Evolutionary conservation across 176 grass and related monocot genomes (phyloP).

Genomic region (Oryza glumipatula): DNA sequence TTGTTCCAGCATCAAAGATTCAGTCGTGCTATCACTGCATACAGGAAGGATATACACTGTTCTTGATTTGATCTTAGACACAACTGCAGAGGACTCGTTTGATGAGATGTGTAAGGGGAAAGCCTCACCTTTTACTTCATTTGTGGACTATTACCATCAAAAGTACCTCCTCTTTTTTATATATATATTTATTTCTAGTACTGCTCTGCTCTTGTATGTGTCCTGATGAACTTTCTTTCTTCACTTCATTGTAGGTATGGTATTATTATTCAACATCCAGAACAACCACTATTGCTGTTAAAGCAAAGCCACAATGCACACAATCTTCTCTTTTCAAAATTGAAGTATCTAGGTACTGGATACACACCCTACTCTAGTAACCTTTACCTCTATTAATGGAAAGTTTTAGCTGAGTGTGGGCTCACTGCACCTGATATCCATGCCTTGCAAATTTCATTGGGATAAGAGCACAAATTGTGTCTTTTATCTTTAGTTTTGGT

Average conservation of each 20-base stretch:
- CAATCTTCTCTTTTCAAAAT: slow-evolving; percentile 86
- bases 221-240: slow-evolving; percentile 25
- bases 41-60: slow-evolving; percentile 87
- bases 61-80: slow-evolving; percentile 66
- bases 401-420: not conserved
- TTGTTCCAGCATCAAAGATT: slow-evolving; percentile 57
- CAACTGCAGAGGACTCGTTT: slow-evolving; percentile 69
- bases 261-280: slow-evolving; percentile 79
- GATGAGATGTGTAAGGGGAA: slow-evolving; percentile 61
- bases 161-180: slow-evolving; percentile 42
- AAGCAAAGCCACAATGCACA: slow-evolving; percentile 93
- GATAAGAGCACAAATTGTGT: not conserved
- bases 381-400: not conserved
- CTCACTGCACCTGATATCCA: not conserved
- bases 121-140: slow-evolving; percentile 68
- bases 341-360: slow-evolving; percentile 56
- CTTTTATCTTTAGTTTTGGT: not conserved
- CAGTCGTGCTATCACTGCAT: slow-evolving; percentile 85
- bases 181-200: slow-evolving; percentile 14
- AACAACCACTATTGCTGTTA: slow-evolving; percentile 82
- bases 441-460: not conserved
- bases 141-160: slow-evolving; percentile 60
- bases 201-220: slow-evolving; percentile 19
- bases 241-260: slow-evolving; percentile 63
- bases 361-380: not conserved